These are phyloP conservation scores for Warburgia ugandensis DNA, from an alignment of 164 flowering plant species.

Conservation along the genomic window DNA sequence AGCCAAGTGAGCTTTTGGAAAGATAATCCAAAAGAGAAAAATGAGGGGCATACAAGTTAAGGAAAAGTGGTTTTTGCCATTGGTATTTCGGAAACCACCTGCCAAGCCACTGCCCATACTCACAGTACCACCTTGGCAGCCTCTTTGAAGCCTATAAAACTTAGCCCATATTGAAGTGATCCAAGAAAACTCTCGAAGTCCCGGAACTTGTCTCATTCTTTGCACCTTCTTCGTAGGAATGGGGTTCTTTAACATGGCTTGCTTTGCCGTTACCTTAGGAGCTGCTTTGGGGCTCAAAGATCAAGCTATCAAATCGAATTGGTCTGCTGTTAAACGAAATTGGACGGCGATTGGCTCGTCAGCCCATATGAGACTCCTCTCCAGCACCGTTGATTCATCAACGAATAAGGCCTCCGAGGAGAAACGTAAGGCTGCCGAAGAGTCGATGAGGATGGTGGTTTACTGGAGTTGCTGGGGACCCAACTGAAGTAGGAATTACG, in stretches of 20 bases:
- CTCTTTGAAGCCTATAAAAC: not conserved
- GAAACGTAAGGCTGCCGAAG: slow-evolving; percentile 10
- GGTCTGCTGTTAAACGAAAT: not conserved
- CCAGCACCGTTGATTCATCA: not conserved
- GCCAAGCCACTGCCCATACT: not conserved
- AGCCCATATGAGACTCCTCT: slow-evolving; percentile 1
- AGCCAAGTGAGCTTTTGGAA: too few species aligned
- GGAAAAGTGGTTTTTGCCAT: slow-evolving; percentile 6
- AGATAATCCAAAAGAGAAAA: too few species aligned
- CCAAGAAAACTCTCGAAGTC: too few species aligned
- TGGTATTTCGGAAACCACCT: not conserved
- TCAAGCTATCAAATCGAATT: slow-evolving; percentile 1
- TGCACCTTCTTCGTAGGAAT: slow-evolving; percentile 1
- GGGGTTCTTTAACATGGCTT: slow-evolving; percentile 11
- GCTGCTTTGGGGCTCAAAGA: slow-evolving; percentile 16
- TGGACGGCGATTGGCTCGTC: not conserved
- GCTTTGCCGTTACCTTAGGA: slow-evolving; percentile 14
- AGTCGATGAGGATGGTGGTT: slow-evolving; percentile 10
- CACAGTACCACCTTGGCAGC: not conserved
- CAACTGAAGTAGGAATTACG: slow-evolving; percentile 3
- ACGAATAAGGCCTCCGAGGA: slow-evolving; percentile 3
- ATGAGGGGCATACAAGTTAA: too few species aligned
- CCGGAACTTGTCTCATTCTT: too few species aligned
- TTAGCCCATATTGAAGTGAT: too few species aligned
- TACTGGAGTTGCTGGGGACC: slow-evolving; percentile 19